Base-by-base conservation (phyloP, 2,329 filamentous ascomycete genomes). In the Leptosphaerulina australis region DNA sequence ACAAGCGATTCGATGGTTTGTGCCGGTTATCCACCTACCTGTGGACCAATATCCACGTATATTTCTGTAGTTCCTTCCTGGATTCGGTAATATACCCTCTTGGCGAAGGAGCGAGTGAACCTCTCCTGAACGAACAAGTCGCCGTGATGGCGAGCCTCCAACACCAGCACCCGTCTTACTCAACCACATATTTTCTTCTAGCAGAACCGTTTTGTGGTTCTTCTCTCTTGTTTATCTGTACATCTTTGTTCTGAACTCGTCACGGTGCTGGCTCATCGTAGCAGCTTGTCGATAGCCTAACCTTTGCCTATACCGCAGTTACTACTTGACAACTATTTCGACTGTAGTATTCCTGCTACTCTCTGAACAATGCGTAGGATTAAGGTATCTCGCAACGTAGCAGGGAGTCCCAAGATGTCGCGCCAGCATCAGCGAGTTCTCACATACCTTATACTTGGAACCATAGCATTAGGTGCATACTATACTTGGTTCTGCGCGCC, bases 371-470 rank as follows among this genome's bases (percentile, higher is more conserved):
- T 69, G 67, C 61, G 62, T 53, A 63, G 59, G 43, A 70, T 69
- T 28, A 68, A 65, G 41, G 47, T 64, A 47, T 48, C 61, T 12
- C 66, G 67, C 38, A 56, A 50, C 22, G 52, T 46, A 41, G 49
- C 39, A 11, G 18, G 50, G 12, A 60, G 59, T 35, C 50, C 64
- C 34, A 64, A 66, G n/a, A 59, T 70, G 59, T 65, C 64, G 10
- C 63, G 64, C 21, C 63, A 66, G 26, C 68, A 69, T 39, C 63
- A 64, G 43, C 60, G 68, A 9, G 63, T 50, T 35, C 55, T 68
- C 33, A 46, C 55, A 15, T 70, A 68, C 40, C 57, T 64, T 4
- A 53, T 69, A 21, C 17, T 64, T 21, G 55, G 50, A 33, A 60
- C 59, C 18, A 20, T 63, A 45, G 44, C 63, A 20, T 62, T 72